Evolutionary conservation across 495 filamentous ascomycete genomes (phyloP), one percentile per base, ranked within the genome.

Genomic region (Tuber brumale): DNA sequence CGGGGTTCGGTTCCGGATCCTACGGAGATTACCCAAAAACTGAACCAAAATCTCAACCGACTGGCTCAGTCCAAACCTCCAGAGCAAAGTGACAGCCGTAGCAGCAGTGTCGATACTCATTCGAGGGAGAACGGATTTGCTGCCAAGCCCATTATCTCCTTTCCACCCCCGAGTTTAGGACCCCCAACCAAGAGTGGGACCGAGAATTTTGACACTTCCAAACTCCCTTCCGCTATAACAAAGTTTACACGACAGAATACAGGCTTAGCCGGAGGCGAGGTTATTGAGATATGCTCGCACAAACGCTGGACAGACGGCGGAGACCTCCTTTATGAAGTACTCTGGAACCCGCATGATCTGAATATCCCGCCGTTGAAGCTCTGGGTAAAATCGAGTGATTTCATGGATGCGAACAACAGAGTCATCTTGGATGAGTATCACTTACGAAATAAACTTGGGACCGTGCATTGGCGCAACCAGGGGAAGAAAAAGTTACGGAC

Each of bases 351-450:
- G 4, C 69, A 70, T 71, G 74, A 77, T 42, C 48, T 74, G 51
- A 41, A 57, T 46, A 31, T 44, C 5, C 72, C 44, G 14, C 78
- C 78, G 45, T 39, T 69, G 8, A 44, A 71, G 51, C 71, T 70
- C 19, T 82, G 80, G 81, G 69, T 72, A 39, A 76, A 71, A 70
- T 72, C 75, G 18, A 41, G 23, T 14, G 75, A 78, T 57, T 74
- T 82, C 35, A 6, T 70, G 19, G 31, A 72, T 51, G 44, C 44
- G 16, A 45, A 18, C 41, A 73, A 57, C 16, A 74, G 42, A 37
- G 69, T 61, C 10, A 76, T 76, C 23, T 44, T 80, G 41, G 76
- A 82, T 39, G 75, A 82, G 16, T 82, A 82, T 43, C 81, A 82
- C 45, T 35, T 42, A 27, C 70, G 23, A 2, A 43, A 80, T 16